Evolutionary conservation across 768 basidiomycete species (phyloP).

Genomic region (Pleurotus platypus): DNA sequence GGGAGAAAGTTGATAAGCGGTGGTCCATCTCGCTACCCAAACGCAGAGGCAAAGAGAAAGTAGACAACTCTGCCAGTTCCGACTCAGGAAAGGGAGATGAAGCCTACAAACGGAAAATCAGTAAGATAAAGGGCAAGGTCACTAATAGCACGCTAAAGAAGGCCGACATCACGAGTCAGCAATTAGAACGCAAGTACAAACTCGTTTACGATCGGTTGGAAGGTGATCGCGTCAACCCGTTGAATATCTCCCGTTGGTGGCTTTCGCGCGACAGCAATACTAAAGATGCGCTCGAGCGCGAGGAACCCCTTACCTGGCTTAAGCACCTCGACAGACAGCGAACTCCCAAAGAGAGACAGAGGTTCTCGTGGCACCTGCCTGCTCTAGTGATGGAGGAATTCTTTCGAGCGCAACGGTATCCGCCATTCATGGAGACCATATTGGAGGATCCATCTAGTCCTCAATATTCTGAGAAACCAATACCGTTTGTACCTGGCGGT

Average conservation of each 20-base stretch:
- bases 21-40: conserved; percentile 61
- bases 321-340: conserved; percentile 56
- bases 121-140: conserved; percentile 44
- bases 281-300: conserved; percentile 51
- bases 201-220: conserved; percentile 42
- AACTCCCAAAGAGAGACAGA: conserved; percentile 20
- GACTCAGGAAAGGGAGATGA: conserved; percentile 59
- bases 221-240: conserved; percentile 36
- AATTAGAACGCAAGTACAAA: conserved; percentile 62
- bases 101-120: conserved; percentile 57
- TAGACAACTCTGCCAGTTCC: conserved; percentile 34
- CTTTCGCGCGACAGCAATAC: conserved; percentile 42
- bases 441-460: conserved; percentile 31
- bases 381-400: conserved; percentile 72
- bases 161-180: conserved; percentile 59
- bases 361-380: conserved; percentile 60
- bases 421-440: conserved; percentile 38
- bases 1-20: conserved; percentile 51
- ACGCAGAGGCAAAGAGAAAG: conserved; percentile 53
- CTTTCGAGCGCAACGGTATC: conserved; percentile 33
- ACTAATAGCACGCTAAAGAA: conserved; percentile 58
- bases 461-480: background rate
- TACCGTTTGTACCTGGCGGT: conserved; percentile 15
- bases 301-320: conserved; percentile 74
- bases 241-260: conserved; percentile 59